phyloP scores from a whole-genome alignment of 2,329 filamentous ascomycete species.

The Sporothrix humicola region DNA sequence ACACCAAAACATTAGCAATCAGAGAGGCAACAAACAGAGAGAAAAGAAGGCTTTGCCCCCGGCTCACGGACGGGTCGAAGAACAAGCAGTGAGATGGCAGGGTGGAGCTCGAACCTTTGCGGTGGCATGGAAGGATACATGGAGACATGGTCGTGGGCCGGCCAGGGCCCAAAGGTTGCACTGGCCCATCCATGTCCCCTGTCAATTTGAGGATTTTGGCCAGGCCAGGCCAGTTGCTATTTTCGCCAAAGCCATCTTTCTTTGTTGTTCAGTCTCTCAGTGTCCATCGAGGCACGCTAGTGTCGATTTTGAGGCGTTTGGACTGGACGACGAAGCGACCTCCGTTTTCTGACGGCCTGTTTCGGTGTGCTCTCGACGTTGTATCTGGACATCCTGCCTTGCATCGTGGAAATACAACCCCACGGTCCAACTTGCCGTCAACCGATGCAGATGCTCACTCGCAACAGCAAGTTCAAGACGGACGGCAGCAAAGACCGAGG shows the following conservation, averaged over 20 bases:
- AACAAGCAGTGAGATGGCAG: background rate
- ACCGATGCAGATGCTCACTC: background rate
- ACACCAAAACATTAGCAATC: background rate
- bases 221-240: constrained; percentile 16
- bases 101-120: background rate
- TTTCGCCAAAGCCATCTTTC: constrained; percentile 18
- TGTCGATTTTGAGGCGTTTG: too few species aligned
- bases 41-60: background rate
- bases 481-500: background rate
- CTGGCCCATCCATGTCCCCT: constrained; percentile 18
- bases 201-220: background rate
- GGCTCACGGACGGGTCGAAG: constrained; percentile 25
- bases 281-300: background rate
- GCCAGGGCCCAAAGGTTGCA: constrained; percentile 24
- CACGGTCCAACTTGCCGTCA: constrained; percentile 8
- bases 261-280: background rate
- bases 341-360: constrained; percentile 15
- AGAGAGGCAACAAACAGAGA: background rate
- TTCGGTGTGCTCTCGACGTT: background rate
- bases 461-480: background rate
- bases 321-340: background rate
- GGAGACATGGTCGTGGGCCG: background rate
- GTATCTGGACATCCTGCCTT: background rate
- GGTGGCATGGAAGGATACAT: constrained; percentile 20
- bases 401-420: background rate